A percentile compares a stretch with the other conserved stretches of the same genome.
Evolutionary conservation across 2,329 filamentous ascomycete species (phyloP).

Genomic region (Pseudogymnoascus sp.): DNA sequence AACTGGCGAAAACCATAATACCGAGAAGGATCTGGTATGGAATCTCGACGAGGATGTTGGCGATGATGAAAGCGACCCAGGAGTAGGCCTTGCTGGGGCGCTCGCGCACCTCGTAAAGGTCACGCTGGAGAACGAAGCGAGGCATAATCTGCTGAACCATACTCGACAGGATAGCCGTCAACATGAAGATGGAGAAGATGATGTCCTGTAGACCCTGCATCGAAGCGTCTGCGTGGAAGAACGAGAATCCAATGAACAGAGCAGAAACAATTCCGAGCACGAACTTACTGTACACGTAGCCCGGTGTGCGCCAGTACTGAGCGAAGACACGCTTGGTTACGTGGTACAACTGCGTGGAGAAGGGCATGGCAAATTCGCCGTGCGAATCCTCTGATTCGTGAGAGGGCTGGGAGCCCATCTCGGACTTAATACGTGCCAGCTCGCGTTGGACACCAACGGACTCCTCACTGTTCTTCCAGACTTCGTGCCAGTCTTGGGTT

Average conservation of each 20-base stretch:
- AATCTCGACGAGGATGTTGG: constrained; percentile 66
- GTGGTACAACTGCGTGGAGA: constrained; percentile 53
- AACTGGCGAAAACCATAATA: constrained; percentile 66
- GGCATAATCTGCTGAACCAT: constrained; percentile 62
- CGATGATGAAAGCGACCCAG: constrained; percentile 31
- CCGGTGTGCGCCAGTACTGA: constrained; percentile 70
- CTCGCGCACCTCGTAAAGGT: constrained; percentile 52
- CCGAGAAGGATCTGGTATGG: constrained; percentile 75
- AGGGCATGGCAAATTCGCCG: constrained; percentile 72
- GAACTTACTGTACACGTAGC: constrained; percentile 66
- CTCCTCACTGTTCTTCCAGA: constrained; percentile 32
- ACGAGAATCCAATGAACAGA: constrained; percentile 63
- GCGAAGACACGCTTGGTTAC: constrained; percentile 63
- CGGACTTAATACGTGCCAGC: constrained; percentile 23
- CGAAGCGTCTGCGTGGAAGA: constrained; percentile 52
- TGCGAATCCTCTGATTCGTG: constrained; percentile 42
- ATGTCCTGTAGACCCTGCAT: constrained; percentile 62
- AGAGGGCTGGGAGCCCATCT: constrained; percentile 30
- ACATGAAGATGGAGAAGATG: constrained; percentile 65
- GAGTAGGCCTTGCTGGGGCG: constrained; percentile 27
- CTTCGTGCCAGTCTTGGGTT: constrained; percentile 50
- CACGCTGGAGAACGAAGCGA: constrained; percentile 59
- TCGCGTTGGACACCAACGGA: constrained; percentile 27
- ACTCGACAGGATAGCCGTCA: constrained; percentile 60
- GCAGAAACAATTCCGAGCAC: constrained; percentile 42